Evolutionary conservation across 2,329 filamentous ascomycete genomes (phyloP), one percentile per base, ranked within the genome.

Genomic region (Chrysosporium queenslandicum): DNA sequence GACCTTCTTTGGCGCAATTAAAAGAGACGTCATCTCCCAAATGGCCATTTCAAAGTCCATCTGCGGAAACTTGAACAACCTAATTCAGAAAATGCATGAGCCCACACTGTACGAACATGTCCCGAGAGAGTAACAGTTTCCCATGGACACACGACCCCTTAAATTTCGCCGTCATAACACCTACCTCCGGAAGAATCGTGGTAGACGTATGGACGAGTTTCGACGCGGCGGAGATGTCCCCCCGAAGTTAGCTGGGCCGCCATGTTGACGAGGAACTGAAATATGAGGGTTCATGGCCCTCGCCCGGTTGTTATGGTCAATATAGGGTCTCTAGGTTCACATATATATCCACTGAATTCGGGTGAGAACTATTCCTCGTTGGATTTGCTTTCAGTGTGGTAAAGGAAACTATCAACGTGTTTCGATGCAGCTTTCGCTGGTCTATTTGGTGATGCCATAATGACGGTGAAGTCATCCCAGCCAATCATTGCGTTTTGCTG

Each of bases 41-140:
- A 83, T 78, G 18, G 82, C 82, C 74, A 83, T 83, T 64, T 85
- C 82, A 64, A 85, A 85, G 71, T 85, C 82, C 82, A 85, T 85
- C 60, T 83, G 81, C 9, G 81, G 81, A 62, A 85, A 85, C 66
- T 85, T 85, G 75, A 85, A 83, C 46, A 85, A 69, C 53, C 75
- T 77, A 47, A 41, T 45, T 20, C 1, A 18, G 29, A 4, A 16
- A 18, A 32, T 21, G 14, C 8, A 51, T 59, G 45, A 60, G 57
- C 50, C 43, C 54, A 55, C 18, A 37, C 21, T 34, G 25, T 21
- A 18, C 16, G n/a, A 16, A 23, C 39, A 29, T 27, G 14, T n/a
- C 20, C 21, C 14, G 11, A 18, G 42, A 41, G 21, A 4, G 14
- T n/a, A 4, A n/a, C n/a, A 14, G 25, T 4, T 18, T 23, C 14